Percentiles rank a stretch among this genome's conserved stretches.
Conservation (phyloP, 768 basidiomycete genomes). For the Hericium rajendrae region DNA sequence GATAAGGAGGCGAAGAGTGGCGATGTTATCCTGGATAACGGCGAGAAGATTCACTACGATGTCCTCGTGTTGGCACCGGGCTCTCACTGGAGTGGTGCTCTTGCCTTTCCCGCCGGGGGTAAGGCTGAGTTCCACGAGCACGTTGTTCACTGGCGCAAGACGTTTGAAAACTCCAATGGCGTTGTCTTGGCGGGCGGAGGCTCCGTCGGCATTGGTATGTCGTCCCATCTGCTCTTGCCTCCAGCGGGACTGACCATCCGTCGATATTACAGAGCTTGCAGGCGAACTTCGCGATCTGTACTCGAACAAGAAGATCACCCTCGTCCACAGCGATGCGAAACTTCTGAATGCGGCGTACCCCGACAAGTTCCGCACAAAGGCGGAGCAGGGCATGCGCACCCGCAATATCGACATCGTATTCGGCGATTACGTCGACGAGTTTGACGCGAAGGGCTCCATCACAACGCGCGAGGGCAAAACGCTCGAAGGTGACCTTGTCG, state of each 20-base stretch:
- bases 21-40: slow-evolving; percentile 1
- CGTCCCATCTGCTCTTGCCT: not conserved
- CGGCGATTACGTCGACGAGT: slow-evolving; percentile 41
- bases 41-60: slow-evolving; percentile 10
- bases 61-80: slow-evolving; percentile 12
- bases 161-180: slow-evolving; percentile 21
- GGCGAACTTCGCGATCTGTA: slow-evolving; percentile 36
- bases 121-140: slow-evolving; percentile 14
- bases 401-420: slow-evolving; percentile 44
- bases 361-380: slow-evolving; percentile 37
- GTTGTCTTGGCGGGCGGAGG: slow-evolving; percentile 30
- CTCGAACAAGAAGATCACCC: slow-evolving; percentile 43
- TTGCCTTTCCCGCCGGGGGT: slow-evolving; percentile 30
- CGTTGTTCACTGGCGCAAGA: slow-evolving; percentile 21
- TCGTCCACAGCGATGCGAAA: slow-evolving; percentile 46
- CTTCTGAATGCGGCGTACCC: slow-evolving; percentile 52
- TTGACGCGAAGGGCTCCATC: slow-evolving; percentile 26
- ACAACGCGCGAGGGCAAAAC: slow-evolving; percentile 41
- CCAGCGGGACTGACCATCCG: not conserved
- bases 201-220: slow-evolving; percentile 33
- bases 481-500: slow-evolving; percentile 49
- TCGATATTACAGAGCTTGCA: slow-evolving; percentile 26
- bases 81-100: slow-evolving; percentile 8
- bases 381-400: slow-evolving; percentile 30
- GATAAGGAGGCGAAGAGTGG: slow-evolving; percentile 7